Percentiles rank a stretch among this genome's conserved stretches.
Conservation (phyloP, 495 filamentous ascomycete genomes). For the Penicillium fimorum region DNA sequence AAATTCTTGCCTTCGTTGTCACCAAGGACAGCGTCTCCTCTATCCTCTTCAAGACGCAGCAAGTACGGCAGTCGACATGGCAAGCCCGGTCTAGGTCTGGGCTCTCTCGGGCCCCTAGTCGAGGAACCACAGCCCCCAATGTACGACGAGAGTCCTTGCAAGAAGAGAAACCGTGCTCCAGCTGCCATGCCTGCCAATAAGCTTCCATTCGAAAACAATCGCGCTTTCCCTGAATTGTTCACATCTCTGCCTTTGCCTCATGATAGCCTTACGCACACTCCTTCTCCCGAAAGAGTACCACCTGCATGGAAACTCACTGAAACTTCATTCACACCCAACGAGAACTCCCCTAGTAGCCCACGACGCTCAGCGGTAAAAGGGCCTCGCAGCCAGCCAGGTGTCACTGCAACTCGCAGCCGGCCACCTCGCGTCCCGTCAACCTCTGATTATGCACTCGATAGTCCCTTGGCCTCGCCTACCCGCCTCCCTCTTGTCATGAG, state of each 20-base stretch:
- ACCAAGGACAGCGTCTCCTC: conserved; percentile 23
- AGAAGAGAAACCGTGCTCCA: conserved; percentile 28
- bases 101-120: conserved; percentile 25
- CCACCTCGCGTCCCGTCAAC: conserved; percentile 19
- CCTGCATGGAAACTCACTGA: conserved; percentile 32
- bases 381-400: conserved; percentile 36
- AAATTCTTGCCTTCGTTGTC: conserved; percentile 14
- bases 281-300: conserved; percentile 34
- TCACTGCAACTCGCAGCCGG: conserved; percentile 22
- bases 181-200: conserved; percentile 12
- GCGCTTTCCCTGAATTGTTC: conserved; percentile 26
- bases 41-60: conserved; percentile 18
- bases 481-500: conserved; percentile 12
- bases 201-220: conserved; percentile 6
- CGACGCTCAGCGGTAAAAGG: conserved; percentile 40
- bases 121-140: conserved; percentile 20
- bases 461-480: conserved; percentile 12
- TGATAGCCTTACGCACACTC: conserved; percentile 31
- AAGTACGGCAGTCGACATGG: conserved; percentile 26
- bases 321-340: conserved; percentile 25
- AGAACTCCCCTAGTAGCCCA: conserved; percentile 34
- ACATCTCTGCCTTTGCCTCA: conserved; percentile 27
- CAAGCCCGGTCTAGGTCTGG: conserved; percentile 22
- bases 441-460: conserved; percentile 13
- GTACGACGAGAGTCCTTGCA: conserved; percentile 20